Conservation (phyloP, 2,329 filamentous ascomycete genomes). For the Trichoderma atroviride region DNA sequence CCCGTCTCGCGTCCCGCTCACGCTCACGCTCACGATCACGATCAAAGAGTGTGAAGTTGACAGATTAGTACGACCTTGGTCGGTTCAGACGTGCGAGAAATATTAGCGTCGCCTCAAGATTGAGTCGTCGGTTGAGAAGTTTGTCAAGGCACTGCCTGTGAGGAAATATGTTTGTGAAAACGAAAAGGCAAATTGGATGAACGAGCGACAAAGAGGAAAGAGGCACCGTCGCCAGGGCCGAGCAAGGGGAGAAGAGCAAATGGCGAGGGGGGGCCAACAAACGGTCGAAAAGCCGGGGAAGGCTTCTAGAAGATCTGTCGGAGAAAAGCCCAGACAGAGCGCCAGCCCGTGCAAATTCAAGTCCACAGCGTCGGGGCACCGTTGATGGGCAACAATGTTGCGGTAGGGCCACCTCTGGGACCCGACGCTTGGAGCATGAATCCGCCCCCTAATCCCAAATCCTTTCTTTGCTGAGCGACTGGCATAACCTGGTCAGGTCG, state of each 20-base stretch:
- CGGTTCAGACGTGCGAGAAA: conserved; percentile 6
- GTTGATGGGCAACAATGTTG: conserved; percentile 14
- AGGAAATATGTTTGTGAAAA: conserved; percentile 6
- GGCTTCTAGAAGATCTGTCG: conserved; percentile 31
- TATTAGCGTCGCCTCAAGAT: conserved; percentile 21
- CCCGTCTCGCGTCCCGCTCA: conserved; percentile 10
- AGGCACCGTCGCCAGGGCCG: conserved; percentile 26
- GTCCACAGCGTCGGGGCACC: conserved; percentile 19
- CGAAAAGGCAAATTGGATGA: conserved; percentile 13
- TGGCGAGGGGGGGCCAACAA: conserved; percentile 23
- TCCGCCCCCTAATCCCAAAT: conserved; percentile 23
- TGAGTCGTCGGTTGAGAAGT: conserved; percentile 19
- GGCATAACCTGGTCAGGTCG: conserved; percentile 22
- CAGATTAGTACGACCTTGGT: not conserved
- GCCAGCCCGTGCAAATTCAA: conserved; percentile 20
- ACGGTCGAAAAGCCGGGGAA: conserved; percentile 27
- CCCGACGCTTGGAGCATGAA: conserved; percentile 15
- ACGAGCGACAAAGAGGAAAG: conserved; percentile 23
- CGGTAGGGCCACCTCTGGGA: conserved; percentile 22
- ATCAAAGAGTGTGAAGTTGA: not conserved
- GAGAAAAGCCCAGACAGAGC: conserved; percentile 27
- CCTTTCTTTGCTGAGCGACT: conserved; percentile 24
- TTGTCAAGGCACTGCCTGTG: conserved; percentile 19
- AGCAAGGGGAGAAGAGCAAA: conserved; percentile 28
- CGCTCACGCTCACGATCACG: not conserved